Evolutionary conservation across 345 rosid species (phyloP).

Genomic region (Zanthoxylum bungeanum): DNA sequence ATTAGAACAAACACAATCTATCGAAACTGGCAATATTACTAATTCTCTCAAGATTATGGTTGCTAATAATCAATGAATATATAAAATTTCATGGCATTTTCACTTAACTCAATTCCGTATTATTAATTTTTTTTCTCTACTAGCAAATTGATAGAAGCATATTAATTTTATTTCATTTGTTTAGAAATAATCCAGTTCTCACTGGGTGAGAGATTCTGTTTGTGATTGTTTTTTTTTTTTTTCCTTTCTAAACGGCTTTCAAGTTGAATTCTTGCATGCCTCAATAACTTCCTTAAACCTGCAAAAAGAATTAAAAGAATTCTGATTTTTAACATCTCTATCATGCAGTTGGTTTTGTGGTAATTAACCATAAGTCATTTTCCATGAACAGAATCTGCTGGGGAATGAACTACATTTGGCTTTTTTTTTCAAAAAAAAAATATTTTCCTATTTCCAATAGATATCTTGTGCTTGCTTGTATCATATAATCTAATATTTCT

Average conservation of each 20-base stretch:
- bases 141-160: constrained; percentile 13
- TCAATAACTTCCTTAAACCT: constrained; percentile 36
- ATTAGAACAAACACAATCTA: constrained; percentile 22
- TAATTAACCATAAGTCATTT: constrained; percentile 45
- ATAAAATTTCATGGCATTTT: constrained; percentile 6
- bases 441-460: too few relatives aligned
- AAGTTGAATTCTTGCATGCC: constrained; percentile 14
- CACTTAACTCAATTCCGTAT: constrained; percentile 6
- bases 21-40: constrained; percentile 8
- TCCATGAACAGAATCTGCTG: constrained; percentile 42
- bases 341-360: constrained; percentile 36
- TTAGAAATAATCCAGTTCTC: constrained; percentile 36
- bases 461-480: neutral
- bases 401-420: constrained; percentile 24
- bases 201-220: constrained; percentile 22
- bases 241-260: constrained; percentile 26
- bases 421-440: too few relatives aligned
- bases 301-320: constrained; percentile 42
- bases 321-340: constrained; percentile 34
- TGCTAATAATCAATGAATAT: constrained; percentile 14
- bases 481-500: neutral
- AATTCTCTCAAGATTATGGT: constrained; percentile 10
- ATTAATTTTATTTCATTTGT: constrained; percentile 13
- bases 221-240: constrained; percentile 18
- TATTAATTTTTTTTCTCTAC: too few relatives aligned